These are phyloP conservation scores for Diaporthe ilicicola DNA, from an alignment of 2,329 filamentous ascomycete species.

Conservation along the genomic window DNA sequence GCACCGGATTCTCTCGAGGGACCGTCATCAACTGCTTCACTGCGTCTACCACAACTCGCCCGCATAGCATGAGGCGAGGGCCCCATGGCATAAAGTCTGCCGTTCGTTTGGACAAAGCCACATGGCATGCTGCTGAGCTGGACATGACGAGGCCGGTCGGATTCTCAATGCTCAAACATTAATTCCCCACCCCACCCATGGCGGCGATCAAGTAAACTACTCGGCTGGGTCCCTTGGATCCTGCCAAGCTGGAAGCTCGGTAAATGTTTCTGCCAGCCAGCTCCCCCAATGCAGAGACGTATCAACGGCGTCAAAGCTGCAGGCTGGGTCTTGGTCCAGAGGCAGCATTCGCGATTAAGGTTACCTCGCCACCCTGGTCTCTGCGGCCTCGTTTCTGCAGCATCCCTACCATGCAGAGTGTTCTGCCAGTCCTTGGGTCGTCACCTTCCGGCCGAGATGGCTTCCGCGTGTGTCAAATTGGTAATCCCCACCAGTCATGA, in stretches of 20 bases:
- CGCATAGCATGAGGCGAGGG: too few relatives aligned
- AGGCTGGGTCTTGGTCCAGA: not conserved
- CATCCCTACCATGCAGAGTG: conserved; percentile 17
- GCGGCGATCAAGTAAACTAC: conserved; percentile 10
- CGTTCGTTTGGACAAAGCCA: not conserved
- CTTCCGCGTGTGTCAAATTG: conserved; percentile 17
- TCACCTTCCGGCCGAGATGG: conserved; percentile 2
- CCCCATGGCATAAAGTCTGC: not conserved
- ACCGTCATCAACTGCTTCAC: not conserved
- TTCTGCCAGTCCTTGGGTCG: not conserved
- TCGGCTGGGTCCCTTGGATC: not conserved
- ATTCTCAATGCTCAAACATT: conserved; percentile 10
- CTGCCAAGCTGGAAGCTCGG: conserved; percentile 22
- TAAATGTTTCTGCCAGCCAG: conserved; percentile 19
- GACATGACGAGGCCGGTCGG: conserved; percentile 3
- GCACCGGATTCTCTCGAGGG: not conserved
- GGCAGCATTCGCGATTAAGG: conserved; percentile 25
- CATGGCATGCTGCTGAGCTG: conserved; percentile 4
- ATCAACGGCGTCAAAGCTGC: conserved; percentile 7
- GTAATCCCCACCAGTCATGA: not conserved
- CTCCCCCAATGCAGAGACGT: not conserved
- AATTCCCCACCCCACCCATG: conserved; percentile 1
- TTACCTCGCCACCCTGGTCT: conserved; percentile 28
- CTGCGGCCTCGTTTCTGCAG: conserved; percentile 15
- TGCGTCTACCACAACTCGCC: not conserved